These are phyloP conservation scores for Penicillium lagena DNA, from an alignment of 495 filamentous ascomycete genomes.

Conservation along the genomic window DNA sequence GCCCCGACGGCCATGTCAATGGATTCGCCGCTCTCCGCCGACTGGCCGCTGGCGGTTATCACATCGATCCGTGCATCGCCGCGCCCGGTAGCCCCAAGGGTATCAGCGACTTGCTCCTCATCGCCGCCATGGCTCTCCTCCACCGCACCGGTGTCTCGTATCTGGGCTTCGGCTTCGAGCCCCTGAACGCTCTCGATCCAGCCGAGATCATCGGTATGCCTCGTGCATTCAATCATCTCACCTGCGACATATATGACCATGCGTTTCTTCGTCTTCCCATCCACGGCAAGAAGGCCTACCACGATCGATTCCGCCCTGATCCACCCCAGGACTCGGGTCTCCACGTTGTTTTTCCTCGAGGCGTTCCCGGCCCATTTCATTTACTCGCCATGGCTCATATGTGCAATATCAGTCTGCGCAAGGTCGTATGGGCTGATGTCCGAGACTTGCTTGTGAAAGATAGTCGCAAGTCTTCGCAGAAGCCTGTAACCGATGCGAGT, in stretches of 20 bases:
- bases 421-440: constrained; percentile 18
- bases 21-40: constrained; percentile 35
- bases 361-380: constrained; percentile 21
- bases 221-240: constrained; percentile 13
- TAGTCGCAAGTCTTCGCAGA: no score
- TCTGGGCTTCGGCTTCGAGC: constrained; percentile 37
- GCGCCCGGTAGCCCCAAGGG: constrained; percentile 27
- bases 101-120: constrained; percentile 32
- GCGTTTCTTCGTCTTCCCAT: constrained; percentile 27
- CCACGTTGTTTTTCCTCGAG: constrained; percentile 29
- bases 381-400: constrained; percentile 35
- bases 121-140: constrained; percentile 30
- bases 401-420: constrained; percentile 29
- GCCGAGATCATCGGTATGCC: constrained; percentile 26
- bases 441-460: neutral
- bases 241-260: constrained; percentile 20
- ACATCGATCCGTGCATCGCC: constrained; percentile 38
- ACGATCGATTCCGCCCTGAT: constrained; percentile 37
- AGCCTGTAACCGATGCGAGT: no score
- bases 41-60: constrained; percentile 32
- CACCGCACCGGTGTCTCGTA: constrained; percentile 23
- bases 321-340: constrained; percentile 21
- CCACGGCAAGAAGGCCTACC: constrained; percentile 35
- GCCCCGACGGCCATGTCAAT: constrained; percentile 19
- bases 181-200: constrained; percentile 13